These are phyloP conservation scores for Solanum chmielewskii DNA, from an alignment of 257 asterid genomes.

Conservation along the genomic window DNA sequence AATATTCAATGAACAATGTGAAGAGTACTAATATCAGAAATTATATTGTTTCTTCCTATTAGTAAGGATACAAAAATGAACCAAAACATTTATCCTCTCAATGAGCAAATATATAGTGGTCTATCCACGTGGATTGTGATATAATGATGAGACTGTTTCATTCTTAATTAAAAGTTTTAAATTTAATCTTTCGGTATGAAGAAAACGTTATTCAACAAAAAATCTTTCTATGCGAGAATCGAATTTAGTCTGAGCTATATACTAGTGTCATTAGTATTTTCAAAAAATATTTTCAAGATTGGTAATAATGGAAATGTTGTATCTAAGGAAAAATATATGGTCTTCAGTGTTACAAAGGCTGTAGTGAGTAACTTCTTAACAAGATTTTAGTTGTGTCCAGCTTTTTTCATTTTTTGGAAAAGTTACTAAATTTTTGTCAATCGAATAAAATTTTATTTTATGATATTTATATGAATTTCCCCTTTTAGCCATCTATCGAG, in stretches of 20 bases:
- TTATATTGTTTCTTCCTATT: not conserved
- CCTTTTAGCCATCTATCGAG: not conserved
- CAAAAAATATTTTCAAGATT: not conserved
- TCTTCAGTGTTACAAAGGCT: not conserved
- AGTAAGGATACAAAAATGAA: no score
- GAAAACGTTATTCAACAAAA: no score
- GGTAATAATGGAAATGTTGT: not conserved
- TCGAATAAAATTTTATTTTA: no score
- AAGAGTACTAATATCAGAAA: not conserved
- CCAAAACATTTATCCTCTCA: not conserved
- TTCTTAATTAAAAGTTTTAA: no score
- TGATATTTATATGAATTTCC: not conserved
- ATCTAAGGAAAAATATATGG: not conserved
- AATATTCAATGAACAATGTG: not conserved
- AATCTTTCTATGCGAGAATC: no score
- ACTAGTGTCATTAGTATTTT: no score
- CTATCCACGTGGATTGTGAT: no score
- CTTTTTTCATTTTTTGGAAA: not conserved
- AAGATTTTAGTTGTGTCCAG: not conserved
- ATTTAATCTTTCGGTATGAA: accelerated
- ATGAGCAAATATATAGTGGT: not conserved
- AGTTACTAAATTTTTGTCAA: not conserved
- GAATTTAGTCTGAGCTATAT: no score
- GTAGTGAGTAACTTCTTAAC: not conserved
- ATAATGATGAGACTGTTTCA: no score